Evolutionary conservation across 768 basidiomycete species (phyloP).

Genomic region (Lyophyllum semitale): DNA sequence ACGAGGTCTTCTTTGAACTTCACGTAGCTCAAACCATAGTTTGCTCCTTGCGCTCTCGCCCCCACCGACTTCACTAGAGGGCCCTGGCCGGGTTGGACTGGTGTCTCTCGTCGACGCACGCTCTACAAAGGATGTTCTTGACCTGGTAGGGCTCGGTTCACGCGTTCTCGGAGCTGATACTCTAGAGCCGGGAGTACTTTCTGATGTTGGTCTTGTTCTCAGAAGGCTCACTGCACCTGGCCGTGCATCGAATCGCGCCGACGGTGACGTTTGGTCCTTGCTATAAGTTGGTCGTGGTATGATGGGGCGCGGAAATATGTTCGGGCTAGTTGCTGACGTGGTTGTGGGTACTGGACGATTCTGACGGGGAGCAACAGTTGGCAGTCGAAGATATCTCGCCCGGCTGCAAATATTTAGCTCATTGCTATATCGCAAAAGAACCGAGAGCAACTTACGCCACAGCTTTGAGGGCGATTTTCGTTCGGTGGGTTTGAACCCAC

Average conservation of each 20-base stretch:
- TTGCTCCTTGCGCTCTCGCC: constrained; percentile 42
- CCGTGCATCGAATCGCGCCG: constrained; percentile 14
- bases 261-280: constrained; percentile 9
- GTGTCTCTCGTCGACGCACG: constrained; percentile 6
- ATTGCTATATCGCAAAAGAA: background rate
- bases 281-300: constrained; percentile 14
- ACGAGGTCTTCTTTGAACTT: constrained; percentile 47
- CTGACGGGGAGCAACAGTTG: constrained; percentile 49
- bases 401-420: constrained; percentile 47
- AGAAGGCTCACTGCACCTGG: constrained; percentile 16
- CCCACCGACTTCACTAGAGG: constrained; percentile 29
- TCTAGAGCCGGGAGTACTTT: constrained; percentile 34
- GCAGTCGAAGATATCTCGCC: constrained; percentile 78
- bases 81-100: constrained; percentile 22
- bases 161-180: constrained; percentile 30
- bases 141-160: constrained; percentile 24
- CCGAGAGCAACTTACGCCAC: constrained; percentile 66
- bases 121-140: constrained; percentile 11
- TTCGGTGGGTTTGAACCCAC: constrained; percentile 71
- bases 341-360: constrained; percentile 4
- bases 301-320: constrained; percentile 2
- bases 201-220: constrained; percentile 37
- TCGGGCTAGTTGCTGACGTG: background rate
- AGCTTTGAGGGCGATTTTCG: constrained; percentile 75
- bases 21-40: constrained; percentile 58